A percentile compares a stretch with the other conserved stretches of the same genome.
These are phyloP conservation scores for Pueraria montana DNA, from an alignment of 306 rosid species.

Conservation along the genomic window DNA sequence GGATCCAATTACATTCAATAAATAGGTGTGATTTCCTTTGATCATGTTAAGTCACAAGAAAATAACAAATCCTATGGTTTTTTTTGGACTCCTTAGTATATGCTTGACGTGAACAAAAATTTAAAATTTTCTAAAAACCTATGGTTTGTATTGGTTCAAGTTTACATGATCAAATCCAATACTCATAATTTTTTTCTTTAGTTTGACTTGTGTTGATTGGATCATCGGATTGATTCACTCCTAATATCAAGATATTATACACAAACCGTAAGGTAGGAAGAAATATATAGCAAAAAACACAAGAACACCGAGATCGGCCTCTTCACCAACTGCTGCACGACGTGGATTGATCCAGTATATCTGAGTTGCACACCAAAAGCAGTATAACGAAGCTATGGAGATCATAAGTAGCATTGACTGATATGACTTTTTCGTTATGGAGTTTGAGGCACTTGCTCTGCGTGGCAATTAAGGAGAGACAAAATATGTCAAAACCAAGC, in stretches of 20 bases:
- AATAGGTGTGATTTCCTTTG: no score
- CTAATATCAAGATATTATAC: conserved; percentile 72
- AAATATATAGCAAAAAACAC: conserved; percentile 71
- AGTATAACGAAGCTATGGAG: conserved; percentile 67
- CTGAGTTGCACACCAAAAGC: conserved; percentile 85
- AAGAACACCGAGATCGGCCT: conserved; percentile 92
- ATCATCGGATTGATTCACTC: no score
- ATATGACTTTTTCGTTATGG: conserved; percentile 59
- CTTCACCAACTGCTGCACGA: conserved; percentile 89
- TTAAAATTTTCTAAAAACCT: no score
- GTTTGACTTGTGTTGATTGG: no score
- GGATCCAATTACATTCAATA: no score
- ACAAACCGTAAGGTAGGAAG: conserved; percentile 74
- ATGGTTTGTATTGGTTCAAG: no score
- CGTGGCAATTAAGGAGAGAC: conserved; percentile 34
- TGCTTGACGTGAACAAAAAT: no score
- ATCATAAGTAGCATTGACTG: conserved; percentile 67
- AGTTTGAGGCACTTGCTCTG: conserved; percentile 68
- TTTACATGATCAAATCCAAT: no score
- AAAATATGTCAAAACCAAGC: conserved; percentile 33
- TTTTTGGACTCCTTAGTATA: no score
- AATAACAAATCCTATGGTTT: no score
- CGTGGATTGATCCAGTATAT: conserved; percentile 75
- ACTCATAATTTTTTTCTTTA: no score
- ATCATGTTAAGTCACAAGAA: no score